Evolutionary conservation across 1,139 yeast species (phyloP), one percentile per base, ranked within the genome.

Genomic region (Lodderomyces jiufengensis): DNA sequence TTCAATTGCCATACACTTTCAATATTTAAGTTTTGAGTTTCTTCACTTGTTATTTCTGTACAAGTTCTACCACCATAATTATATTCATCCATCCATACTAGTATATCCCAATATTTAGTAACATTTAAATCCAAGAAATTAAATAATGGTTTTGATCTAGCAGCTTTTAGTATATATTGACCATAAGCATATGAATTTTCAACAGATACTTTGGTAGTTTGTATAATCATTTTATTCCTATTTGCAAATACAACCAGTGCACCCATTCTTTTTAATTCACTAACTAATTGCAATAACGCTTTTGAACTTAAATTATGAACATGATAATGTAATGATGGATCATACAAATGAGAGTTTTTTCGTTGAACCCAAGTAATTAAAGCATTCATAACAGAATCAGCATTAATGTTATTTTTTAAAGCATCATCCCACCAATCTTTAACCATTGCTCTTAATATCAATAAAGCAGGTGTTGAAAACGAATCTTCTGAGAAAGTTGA

Each of bases 381-480:
- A 27, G 80, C 76, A 49, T 86, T 86, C 49, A 92, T 83, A 75
- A 92, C 76, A 1, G 86, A 66, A 55, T 92, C 98, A 0, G 97
- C 97, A 46, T 80, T 80, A 8, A 67, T 51, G 46, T 84, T 75
- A 42, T 78, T 78, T 23, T 70, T 67, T 38, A 85, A 62, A 0
- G 97, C 97, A 52, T 81, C 85, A 52, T 87, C 95, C 97, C 97
- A 92, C 96, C 97, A 87, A 29, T 73, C 80, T 49, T 83, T 86
- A 7, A 94, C 84, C 76, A 92, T 67, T 3, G 73, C 59, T 52
- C 95, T 76, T 41, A 94, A 69, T 1, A 84, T 82, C 11, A 70
- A 58, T 42, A 92, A 65, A 1, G 96, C 86, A 1, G 86, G 79
- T 0, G 80, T 70, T n/a, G 90, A 81, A 50, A 90, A 88, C 0